Evolutionary conservation across 352 stramenopile species (phyloP).

Genomic region (Phytopythium boreale): DNA sequence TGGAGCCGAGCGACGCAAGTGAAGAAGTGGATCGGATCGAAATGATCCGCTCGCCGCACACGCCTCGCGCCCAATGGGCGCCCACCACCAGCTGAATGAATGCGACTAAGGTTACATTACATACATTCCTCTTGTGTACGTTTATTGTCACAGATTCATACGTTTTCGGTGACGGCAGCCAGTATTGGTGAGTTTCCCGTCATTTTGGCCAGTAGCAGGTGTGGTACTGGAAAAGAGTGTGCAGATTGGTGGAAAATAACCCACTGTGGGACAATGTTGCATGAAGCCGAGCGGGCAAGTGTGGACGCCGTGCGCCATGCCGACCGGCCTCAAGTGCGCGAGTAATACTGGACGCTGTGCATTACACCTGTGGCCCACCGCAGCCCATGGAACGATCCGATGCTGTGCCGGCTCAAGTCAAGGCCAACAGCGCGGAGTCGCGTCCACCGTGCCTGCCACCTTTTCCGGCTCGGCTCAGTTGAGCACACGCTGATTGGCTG

Average conservation of each 20-base stretch:
- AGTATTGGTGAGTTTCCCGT: background rate
- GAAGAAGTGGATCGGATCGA: background rate
- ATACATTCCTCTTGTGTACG: background rate
- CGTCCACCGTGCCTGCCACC: no score
- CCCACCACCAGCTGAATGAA: background rate
- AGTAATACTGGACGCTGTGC: no score
- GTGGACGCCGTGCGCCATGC: no score
- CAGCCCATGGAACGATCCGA: no score
- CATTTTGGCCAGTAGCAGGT: background rate
- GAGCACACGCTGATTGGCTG: background rate
- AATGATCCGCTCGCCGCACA: background rate
- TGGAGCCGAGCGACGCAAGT: background rate
- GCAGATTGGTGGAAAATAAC: background rate
- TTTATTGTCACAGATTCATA: background rate
- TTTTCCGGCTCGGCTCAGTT: background rate
- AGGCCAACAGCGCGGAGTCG: no score
- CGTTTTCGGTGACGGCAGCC: background rate
- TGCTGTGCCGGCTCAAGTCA: no score
- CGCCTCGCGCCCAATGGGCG: background rate
- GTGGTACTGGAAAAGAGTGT: background rate
- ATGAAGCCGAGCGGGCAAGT: no score
- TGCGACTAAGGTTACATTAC: background rate
- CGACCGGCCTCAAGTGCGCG: no score
- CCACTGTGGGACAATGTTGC: no score
- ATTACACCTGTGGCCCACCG: no score